A percentile compares a stretch with the other conserved stretches of the same genome.
These are phyloP conservation scores for Postia placenta DNA, from an alignment of 768 basidiomycete species.

Conservation along the genomic window DNA sequence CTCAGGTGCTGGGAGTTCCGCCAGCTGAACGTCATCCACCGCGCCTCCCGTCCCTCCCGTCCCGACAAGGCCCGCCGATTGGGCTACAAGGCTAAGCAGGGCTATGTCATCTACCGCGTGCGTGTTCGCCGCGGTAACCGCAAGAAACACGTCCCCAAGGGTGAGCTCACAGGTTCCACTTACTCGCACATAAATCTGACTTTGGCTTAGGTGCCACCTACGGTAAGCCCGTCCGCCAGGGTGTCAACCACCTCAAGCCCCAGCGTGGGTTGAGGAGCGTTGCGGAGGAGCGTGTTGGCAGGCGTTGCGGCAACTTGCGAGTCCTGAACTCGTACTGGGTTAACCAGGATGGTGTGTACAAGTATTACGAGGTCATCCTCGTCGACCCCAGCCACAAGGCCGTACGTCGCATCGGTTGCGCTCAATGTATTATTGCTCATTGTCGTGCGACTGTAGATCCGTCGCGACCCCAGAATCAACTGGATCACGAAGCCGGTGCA, in stretches of 20 bases:
- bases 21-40: conserved; percentile 96
- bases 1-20: conserved; percentile 96
- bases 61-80: conserved; percentile 98
- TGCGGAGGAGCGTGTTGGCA: conserved; percentile 97
- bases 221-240: conserved; percentile 99
- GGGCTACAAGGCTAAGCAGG: conserved; percentile 99
- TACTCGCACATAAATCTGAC: not conserved
- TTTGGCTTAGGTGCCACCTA: conserved; percentile 76
- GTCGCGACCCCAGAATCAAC: conserved; percentile 95
- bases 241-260: conserved; percentile 98
- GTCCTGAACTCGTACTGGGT: conserved; percentile 99
- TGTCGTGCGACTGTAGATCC: conserved; percentile 50
- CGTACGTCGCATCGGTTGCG: conserved; percentile 41
- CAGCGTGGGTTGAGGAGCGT: conserved; percentile 89
- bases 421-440: no score
- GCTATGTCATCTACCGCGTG: conserved; percentile 95
- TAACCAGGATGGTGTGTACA: conserved; percentile 98
- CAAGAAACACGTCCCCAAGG: conserved; percentile 98
- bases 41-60: conserved; percentile 95
- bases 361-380: conserved; percentile 98
- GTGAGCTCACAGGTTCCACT: conserved; percentile 34
- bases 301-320: conserved; percentile 91
- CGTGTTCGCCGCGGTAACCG: conserved; percentile 97
- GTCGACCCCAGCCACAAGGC: conserved; percentile 95
- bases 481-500: conserved; percentile 99